Evolutionary conservation across 78 protist species (phyloP), one percentile per base, ranked within the genome.

Genomic region (Isochrysis galbana): DNA sequence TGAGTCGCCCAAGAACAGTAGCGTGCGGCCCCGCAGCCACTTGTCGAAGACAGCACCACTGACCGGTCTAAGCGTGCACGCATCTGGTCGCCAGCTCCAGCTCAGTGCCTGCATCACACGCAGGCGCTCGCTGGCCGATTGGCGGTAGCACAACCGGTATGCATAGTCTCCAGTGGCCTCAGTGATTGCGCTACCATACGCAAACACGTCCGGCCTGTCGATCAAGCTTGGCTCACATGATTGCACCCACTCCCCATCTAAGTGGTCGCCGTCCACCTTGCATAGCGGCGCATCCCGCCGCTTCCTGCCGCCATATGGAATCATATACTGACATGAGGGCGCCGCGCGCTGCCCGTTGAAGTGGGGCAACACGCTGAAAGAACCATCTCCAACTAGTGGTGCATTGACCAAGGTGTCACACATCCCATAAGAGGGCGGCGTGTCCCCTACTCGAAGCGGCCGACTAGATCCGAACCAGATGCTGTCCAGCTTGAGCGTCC

Each of bases 91-190:
- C 84, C 84, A 77, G 26, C 46, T 39, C 84, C 84, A 77, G 14
- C 32, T 17, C 14, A 77, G 84, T 46, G 84, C 84, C 46, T 77
- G 46, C 21, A 39, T 23, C 19, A 29, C 2, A 3, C 84, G 84
- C 84, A 77, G 46, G 32, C 84, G 84, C 84, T 77, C 84, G 47
- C 17, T 77, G n/a, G 84, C 84, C 26, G 84, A 77, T 46, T 77
- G 84, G 17, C 47, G 84, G 47, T 14, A 77, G 84, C 84, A 77
- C 46, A 77, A 14, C 34, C 84, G 84, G 84, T 77, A 77, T 41
- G 34, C 84, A 29, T 17, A 77, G 34, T 46, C 5, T 41, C 84
- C 84, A 21, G 14, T 36, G 48, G 22, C 26, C 21, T 0, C 44
- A n/a, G 84, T 41, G 29, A 77, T 22, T 2, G 5, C 47, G 44